Evolutionary conservation across 2,329 filamentous ascomycete species (phyloP), one percentile per base, ranked within the genome.

Genomic region (Mycosphaerelloides madeirae): DNA sequence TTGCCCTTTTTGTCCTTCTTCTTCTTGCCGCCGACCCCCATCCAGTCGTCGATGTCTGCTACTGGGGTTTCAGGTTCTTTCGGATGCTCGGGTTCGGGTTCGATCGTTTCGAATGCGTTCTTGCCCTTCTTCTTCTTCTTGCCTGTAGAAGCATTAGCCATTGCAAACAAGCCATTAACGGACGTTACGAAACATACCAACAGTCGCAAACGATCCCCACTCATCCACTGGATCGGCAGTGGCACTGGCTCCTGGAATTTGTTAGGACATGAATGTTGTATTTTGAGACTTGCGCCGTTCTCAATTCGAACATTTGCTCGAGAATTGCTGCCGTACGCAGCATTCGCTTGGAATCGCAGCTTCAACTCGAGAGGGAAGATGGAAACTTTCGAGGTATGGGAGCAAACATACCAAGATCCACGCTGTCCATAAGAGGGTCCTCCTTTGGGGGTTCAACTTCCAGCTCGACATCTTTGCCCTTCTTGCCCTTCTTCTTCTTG

Each of bases 401-500:
- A 5, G n/a, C 22, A 25, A 25, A 25, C 22, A 25, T 25, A 25
- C 22, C 22, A 6, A 39, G 37, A 35, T 35, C 31, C n/a, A 42
- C 31, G 9, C 19, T 29, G 12, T 40, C 36, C 14, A 49, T 42
- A 6, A 50, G 48, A 31, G 52, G 46, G 8, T 57, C 55, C 31
- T 64, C 65, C 33, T 44, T 50, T 12, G 38, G 32, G 5, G 63
- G 62, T 35, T 57, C 57, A 33, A 57, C 48, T 31, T 57, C 55
- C 15, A 38, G 36, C 25, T 53, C 49, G 12, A 53, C 46, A 5
- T 41, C 43, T 31, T 58, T 60, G 43, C 65, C 65, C 50, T 59
- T 59, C 54, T 72, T 69, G 46, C 70, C 69, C 52, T 72, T 70
- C 48, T 58, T 60, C 28, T 49, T 49, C 43, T 54, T 54, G 14